These are phyloP conservation scores for Elsinoe ampelina DNA, from an alignment of 2,329 filamentous ascomycete genomes.

Conservation along the genomic window DNA sequence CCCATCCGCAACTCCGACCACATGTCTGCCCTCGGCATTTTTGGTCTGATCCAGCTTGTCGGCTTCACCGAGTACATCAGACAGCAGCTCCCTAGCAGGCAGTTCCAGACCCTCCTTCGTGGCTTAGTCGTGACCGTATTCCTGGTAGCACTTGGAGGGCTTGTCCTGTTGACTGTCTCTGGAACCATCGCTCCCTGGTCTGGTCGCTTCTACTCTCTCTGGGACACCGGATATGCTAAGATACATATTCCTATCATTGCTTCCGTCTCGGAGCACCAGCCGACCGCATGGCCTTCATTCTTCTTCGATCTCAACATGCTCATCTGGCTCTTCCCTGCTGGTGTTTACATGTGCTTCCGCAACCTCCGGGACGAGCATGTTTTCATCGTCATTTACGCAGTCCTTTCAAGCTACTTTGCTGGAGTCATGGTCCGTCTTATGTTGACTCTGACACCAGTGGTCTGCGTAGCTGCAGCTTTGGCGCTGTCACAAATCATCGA, in stretches of 20 bases:
- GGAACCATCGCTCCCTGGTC: constrained; percentile 96
- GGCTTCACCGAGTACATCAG: constrained; percentile 87
- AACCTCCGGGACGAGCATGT: constrained; percentile 91
- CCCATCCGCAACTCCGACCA: constrained; percentile 96
- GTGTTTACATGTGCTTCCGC: constrained; percentile 97
- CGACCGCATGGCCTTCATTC: constrained; percentile 96
- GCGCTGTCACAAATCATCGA: constrained; percentile 82
- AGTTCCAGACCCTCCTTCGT: constrained; percentile 85
- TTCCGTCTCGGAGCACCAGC: constrained; percentile 98
- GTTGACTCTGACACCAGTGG: constrained; percentile 91
- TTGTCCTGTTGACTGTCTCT: constrained; percentile 73
- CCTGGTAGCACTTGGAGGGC: constrained; percentile 59
- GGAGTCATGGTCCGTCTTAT: constrained; percentile 99
- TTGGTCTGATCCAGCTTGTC: constrained; percentile 88
- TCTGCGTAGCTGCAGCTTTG: constrained; percentile 88
- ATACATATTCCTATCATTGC: constrained; percentile 99
- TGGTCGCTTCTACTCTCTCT: constrained; percentile 97
- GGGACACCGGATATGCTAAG: constrained; percentile 98
- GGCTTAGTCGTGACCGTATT: constrained; percentile 67
- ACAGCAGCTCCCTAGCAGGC: constrained; percentile 77
- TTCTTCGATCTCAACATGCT: constrained; percentile 98
- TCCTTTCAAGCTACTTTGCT: constrained; percentile 94
- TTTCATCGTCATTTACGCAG: constrained; percentile 93
- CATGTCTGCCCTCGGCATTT: constrained; percentile 89
- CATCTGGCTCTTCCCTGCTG: constrained; percentile 98